Percentiles rank a stretch among this genome's conserved stretches.
phyloP scores from a whole-genome alignment of 352 stramenopile genomes.

The Phytopythium delawarense region DNA sequence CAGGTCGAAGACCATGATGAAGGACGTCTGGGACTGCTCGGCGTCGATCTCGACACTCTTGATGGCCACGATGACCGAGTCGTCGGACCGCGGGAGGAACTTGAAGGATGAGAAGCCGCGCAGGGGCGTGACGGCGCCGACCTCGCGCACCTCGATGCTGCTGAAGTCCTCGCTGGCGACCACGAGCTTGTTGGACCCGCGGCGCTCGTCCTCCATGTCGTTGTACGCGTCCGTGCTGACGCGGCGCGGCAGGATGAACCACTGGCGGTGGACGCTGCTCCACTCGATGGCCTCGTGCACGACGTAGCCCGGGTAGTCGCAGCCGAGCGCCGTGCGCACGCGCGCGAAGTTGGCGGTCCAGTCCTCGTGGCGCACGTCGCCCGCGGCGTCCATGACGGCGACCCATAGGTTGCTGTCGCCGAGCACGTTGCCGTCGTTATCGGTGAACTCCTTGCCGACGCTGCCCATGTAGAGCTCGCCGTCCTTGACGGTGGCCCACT shows the following conservation, averaged over 20 bases:
- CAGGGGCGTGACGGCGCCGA: slow-evolving; percentile 81
- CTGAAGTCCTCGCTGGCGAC: slow-evolving; percentile 90
- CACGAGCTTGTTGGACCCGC: slow-evolving; percentile 88
- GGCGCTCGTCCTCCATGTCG: slow-evolving; percentile 93
- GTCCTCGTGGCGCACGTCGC: slow-evolving; percentile 87
- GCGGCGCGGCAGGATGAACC: slow-evolving; percentile 96
- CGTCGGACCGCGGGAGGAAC: slow-evolving; percentile 88
- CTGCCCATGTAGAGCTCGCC: slow-evolving; percentile 96
- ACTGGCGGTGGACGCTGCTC: slow-evolving; percentile 92
- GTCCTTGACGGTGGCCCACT: slow-evolving; percentile 99
- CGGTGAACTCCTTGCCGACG: slow-evolving; percentile 94
- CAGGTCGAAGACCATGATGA: slow-evolving; percentile 92
- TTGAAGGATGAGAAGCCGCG: slow-evolving; percentile 95
- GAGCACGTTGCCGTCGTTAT: slow-evolving; percentile 88
- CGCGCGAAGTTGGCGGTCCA: slow-evolving; percentile 93
- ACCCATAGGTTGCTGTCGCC: slow-evolving; percentile 98
- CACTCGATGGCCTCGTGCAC: slow-evolving; percentile 98
- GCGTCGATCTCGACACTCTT: slow-evolving; percentile 93
- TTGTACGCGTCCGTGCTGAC: slow-evolving; percentile 95
- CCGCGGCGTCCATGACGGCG: slow-evolving; percentile 82
- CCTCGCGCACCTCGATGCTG: slow-evolving; percentile 67
- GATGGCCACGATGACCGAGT: slow-evolving; percentile 90
- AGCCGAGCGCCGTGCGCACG: slow-evolving; percentile 89
- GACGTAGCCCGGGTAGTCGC: slow-evolving; percentile 91
- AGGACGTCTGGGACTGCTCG: slow-evolving; percentile 89